A percentile compares a stretch with the other conserved stretches of the same genome.
These are phyloP conservation scores for Verticillium alfalfae DNA, from an alignment of 2,329 filamentous ascomycete genomes.

Conservation along the genomic window DNA sequence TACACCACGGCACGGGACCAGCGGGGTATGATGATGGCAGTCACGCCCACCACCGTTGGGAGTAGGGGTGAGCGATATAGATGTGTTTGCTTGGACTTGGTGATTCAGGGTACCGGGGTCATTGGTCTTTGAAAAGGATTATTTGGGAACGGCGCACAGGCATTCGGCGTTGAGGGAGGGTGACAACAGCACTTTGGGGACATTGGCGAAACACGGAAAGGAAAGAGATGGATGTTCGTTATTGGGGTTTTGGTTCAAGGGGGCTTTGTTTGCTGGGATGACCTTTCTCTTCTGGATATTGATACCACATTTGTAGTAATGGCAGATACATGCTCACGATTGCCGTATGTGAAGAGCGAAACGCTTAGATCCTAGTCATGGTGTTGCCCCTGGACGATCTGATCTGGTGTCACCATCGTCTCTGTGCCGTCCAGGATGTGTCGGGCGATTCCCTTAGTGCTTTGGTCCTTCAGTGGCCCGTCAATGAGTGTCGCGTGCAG, in stretches of 20 bases:
- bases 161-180: background rate
- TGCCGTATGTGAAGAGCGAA: background rate
- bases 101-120: background rate
- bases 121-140: background rate
- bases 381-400: background rate
- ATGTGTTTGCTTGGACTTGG: background rate
- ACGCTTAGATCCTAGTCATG: background rate
- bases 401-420: background rate
- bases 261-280: background rate
- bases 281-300: background rate
- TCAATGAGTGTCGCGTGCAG: background rate
- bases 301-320: slow-evolving; percentile 2
- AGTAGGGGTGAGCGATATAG: background rate
- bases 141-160: background rate
- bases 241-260: background rate
- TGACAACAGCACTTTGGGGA: background rate
- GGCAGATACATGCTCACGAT: slow-evolving; percentile 11
- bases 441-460: background rate
- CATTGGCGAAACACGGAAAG: background rate
- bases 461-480: background rate
- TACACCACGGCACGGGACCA: slow-evolving; percentile 9
- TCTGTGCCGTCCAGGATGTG: background rate
- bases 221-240: background rate
- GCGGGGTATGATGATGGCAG: slow-evolving; percentile 9
- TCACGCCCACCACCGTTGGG: slow-evolving; percentile 10